Evolutionary conservation across 2,329 filamentous ascomycete species (phyloP), one percentile per base, ranked within the genome.

Genomic region (Microthyrium microscopicum): DNA sequence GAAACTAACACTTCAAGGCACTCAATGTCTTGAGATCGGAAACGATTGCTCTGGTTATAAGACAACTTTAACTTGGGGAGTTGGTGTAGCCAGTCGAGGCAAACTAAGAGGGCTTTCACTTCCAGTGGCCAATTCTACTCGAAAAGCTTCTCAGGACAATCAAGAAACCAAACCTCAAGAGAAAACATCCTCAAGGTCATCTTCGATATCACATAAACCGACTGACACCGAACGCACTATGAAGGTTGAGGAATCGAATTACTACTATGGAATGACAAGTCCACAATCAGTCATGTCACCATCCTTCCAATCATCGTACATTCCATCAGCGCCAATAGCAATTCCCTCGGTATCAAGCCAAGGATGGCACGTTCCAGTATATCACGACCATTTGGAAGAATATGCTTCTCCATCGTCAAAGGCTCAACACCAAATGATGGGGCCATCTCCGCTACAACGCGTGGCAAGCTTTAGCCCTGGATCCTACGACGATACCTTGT

Each of bases 21-120:
- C 84, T 28, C 85, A 84, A 57, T 98, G 87, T 55, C 70, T 95
- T 41, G 82, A 93, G 46, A 68, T 83, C 42, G 85, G 84, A 42
- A 84, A 83, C 53, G 84, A 92, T 51, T 95, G 87, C 60, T 84
- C 82, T 19, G 87, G 87, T 39, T 95, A 95, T 65, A 91, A 91
- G 61, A 95, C 87, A 12, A 85, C 87, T 46, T 66, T 95, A 56
- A 95, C 87, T 29, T 95, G 87, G 87, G 84, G 84, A 26, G 82
- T 94, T 30, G 87, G 87, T 33, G 87, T 95, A 38, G 87, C 87
- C 36, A 94, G 85, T 57, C 76, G 87, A 48, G 87, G 87, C 51
- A 95, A 95, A 63, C 73, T 95, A 41, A 73, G 87, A 40, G 87
- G 87, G 25, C 65, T 94, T 44, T 85, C 85, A 36, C 62, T 92